Conservation (phyloP, 1,284 basidiomycete species). For the Irpex sp. region DNA sequence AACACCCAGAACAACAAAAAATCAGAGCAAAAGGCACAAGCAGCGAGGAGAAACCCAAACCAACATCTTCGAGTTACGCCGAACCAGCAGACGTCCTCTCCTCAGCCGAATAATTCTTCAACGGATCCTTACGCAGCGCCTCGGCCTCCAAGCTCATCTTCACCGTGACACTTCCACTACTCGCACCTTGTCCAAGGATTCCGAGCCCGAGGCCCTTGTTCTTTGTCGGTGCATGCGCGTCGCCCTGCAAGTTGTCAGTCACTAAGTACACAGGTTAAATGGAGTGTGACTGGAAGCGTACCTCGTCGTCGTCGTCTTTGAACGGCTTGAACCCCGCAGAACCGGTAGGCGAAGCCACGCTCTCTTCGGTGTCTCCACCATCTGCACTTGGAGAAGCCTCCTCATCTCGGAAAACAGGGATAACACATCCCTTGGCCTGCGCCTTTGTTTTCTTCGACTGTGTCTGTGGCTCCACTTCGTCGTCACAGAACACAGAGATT, state of each 20-base stretch:
- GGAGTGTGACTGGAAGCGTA: background rate
- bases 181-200: constrained; percentile 3
- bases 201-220: constrained; percentile 1
- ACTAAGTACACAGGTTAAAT: background rate
- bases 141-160: constrained; percentile 59
- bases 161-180: constrained; percentile 31
- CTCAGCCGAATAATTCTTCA: constrained; percentile 61
- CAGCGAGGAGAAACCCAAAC: background rate
- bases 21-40: too few relatives aligned
- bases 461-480: background rate
- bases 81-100: constrained; percentile 18
- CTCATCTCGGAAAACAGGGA: constrained; percentile 13
- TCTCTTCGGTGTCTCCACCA: background rate
- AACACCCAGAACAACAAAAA: too few relatives aligned
- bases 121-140: constrained; percentile 68
- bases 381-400: background rate
- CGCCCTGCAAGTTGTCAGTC: background rate
- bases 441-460: background rate
- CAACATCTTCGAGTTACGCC: constrained; percentile 1
- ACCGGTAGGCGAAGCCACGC: background rate
- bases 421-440: background rate
- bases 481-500: constrained; percentile 25
- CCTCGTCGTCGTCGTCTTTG: constrained; percentile 7
- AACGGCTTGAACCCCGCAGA: background rate
- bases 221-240: background rate